Percentiles rank a stretch among this genome's conserved stretches.
phyloP scores from a whole-genome alignment of 805 yeast species.

The Lachancea lanzarotensis region DNA sequence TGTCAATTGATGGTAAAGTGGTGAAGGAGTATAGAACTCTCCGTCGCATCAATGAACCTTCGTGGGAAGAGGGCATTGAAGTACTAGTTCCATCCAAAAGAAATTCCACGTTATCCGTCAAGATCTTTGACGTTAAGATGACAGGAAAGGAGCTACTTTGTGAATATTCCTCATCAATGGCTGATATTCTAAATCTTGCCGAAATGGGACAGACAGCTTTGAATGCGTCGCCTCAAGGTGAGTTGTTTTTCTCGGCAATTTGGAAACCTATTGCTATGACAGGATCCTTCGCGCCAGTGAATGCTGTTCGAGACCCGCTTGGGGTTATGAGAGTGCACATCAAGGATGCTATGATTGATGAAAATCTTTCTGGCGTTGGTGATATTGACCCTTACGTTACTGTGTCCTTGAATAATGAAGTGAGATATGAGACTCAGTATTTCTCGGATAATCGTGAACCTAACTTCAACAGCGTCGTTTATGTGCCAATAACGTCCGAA shows the following conservation, averaged over 20 bases:
- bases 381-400: constrained; percentile 70
- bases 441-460: constrained; percentile 52
- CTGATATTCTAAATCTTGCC: constrained; percentile 41
- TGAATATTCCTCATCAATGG: constrained; percentile 41
- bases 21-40: constrained; percentile 54
- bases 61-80: constrained; percentile 62
- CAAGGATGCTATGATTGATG: constrained; percentile 45
- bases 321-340: constrained; percentile 61
- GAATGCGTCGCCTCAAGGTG: constrained; percentile 47
- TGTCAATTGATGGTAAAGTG: constrained; percentile 51
- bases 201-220: constrained; percentile 43
- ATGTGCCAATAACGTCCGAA: constrained; percentile 54
- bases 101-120: constrained; percentile 45
- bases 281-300: constrained; percentile 41
- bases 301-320: constrained; percentile 44
- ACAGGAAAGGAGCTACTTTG: constrained; percentile 45
- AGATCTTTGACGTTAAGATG: constrained; percentile 53
- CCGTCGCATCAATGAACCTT: constrained; percentile 64
- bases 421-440: constrained; percentile 48
- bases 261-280: constrained; percentile 69
- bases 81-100: constrained; percentile 56
- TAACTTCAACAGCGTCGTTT: constrained; percentile 50
- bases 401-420: constrained; percentile 50
- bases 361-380: constrained; percentile 59
- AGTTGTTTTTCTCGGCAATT: constrained; percentile 46